Base-by-base conservation (phyloP, 78 protist genomes). In the Dictyostelium intermedium region DNA sequence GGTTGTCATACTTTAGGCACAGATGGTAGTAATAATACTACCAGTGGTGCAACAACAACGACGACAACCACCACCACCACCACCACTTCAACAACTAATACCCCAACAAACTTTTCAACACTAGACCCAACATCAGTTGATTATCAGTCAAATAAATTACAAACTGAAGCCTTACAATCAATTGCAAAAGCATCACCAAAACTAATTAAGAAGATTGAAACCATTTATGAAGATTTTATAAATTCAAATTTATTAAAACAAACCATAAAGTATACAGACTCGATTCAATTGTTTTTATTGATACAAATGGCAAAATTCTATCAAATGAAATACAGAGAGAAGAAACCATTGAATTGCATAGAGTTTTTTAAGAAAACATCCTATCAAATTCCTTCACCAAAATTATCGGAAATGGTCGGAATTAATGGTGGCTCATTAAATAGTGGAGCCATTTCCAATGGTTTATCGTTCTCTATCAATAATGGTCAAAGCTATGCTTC, bases 401-500 rank as follows among this genome's bases (percentile, higher is more conserved):
- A 70, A 79, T n/a, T 79, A 25, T n/a, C 41, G 2, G 84, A 79
- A 45, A 45, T 37, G 27, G 56, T 45, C 47, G 45, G 45, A n/a
- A 35, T 32, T 74, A 73, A n/a, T 73, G 80, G 43, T 32, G 20
- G 16, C 20, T 30, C 27, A 7, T 0, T 8, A 5, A 74, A 5
- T 74, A 34, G 81, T 35, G 81, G 81, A 32, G 8, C 81, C 60
- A 76, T 47, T 35, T 85, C 45, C 45, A 73, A 30, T 47, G 23
- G 27, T 27, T 47, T 87, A 20, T 32, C 85, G 9, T 79, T 50
- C 25, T 50, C 83, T 13, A 27, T 72, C 13, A 86, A 56, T 30
- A 77, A 60, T 66, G 83, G 74, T 10, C 87, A 89, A 39, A 89
- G 87, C 34, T 89, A 89, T 80, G 94, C 94, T 43, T n/a, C 87